phyloP scores from a whole-genome alignment of 169 alveolate genomes.

The Theileria luwenshuni region DNA sequence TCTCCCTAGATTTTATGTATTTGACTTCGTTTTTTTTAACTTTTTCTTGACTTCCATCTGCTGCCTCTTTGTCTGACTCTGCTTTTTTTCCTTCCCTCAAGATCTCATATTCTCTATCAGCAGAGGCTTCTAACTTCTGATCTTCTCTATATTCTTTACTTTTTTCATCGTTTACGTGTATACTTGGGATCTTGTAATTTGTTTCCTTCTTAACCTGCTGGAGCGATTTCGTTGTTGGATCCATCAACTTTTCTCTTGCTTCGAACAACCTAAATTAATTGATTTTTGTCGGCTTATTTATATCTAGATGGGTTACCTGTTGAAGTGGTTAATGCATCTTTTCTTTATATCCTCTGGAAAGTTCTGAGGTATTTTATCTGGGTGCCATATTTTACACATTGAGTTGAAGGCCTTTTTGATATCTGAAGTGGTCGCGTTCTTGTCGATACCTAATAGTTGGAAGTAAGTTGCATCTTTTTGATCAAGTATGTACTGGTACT shows the following conservation, averaged over 20 bases:
- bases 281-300: neutral
- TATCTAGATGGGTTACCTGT: constrained; percentile 18
- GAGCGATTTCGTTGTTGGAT: constrained; percentile 53
- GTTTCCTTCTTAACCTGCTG: constrained; percentile 73
- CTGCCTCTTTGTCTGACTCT: neutral
- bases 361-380: constrained; percentile 71
- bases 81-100: neutral
- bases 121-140: neutral
- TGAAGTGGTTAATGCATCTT: constrained; percentile 73
- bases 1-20: neutral
- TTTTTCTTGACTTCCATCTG: neutral
- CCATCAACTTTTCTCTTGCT: constrained; percentile 71
- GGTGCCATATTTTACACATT: constrained; percentile 78
- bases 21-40: neutral
- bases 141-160: constrained; percentile 5
- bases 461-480: constrained; percentile 76
- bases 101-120: neutral
- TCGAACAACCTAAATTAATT: constrained; percentile 43
- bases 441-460: constrained; percentile 69
- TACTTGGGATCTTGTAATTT: constrained; percentile 66
- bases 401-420: constrained; percentile 74
- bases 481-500: constrained; percentile 56
- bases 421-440: constrained; percentile 58
- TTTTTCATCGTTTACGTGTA: constrained; percentile 5
- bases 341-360: constrained; percentile 63